Percentiles rank a stretch among this genome's conserved stretches.
These are phyloP conservation scores for Chytriomyces confervae DNA, from an alignment of 192 early-diverging fungal genomes.

Conservation along the genomic window DNA sequence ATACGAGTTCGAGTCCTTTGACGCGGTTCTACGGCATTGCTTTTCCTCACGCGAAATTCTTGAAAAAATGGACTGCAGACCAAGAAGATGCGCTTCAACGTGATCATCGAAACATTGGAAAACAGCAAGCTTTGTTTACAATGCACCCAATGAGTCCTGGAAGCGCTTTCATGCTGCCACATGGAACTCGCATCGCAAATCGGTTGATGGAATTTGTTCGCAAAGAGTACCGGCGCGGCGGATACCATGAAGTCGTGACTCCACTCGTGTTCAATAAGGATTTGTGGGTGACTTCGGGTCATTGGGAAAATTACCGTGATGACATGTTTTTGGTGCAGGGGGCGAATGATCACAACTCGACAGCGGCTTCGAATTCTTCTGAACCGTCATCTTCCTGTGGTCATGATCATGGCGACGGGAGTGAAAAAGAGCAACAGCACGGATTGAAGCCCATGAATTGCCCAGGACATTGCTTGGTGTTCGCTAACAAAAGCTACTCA, in stretches of 20 bases:
- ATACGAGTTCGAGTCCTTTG: constrained; percentile 36
- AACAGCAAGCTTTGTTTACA: constrained; percentile 50
- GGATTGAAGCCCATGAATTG: constrained; percentile 99
- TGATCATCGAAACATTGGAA: constrained; percentile 57
- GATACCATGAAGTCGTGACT: constrained; percentile 88
- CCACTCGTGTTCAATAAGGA: constrained; percentile 92
- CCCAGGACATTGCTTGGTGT: constrained; percentile 93
- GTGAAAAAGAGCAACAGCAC: constrained; percentile 61
- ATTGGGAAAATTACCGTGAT: constrained; percentile 95
- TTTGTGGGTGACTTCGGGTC: constrained; percentile 91
- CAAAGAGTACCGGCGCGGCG: constrained; percentile 74
- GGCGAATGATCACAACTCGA: neutral
- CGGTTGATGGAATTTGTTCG: constrained; percentile 76
- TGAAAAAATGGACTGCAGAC: constrained; percentile 60
- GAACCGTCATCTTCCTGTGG: constrained; percentile 36
- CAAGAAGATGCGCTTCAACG: constrained; percentile 62
- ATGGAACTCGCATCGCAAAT: constrained; percentile 79
- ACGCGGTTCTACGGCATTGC: constrained; percentile 78
- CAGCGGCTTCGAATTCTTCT: constrained; percentile 31
- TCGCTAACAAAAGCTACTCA: constrained; percentile 76
- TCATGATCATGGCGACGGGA: neutral
- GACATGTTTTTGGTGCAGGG: constrained; percentile 80
- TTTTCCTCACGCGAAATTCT: constrained; percentile 59
- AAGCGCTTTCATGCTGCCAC: constrained; percentile 59
- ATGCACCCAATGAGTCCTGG: constrained; percentile 53